Conservation (phyloP, 1,284 basidiomycete genomes). For the Trichosporon asahii region DNA sequence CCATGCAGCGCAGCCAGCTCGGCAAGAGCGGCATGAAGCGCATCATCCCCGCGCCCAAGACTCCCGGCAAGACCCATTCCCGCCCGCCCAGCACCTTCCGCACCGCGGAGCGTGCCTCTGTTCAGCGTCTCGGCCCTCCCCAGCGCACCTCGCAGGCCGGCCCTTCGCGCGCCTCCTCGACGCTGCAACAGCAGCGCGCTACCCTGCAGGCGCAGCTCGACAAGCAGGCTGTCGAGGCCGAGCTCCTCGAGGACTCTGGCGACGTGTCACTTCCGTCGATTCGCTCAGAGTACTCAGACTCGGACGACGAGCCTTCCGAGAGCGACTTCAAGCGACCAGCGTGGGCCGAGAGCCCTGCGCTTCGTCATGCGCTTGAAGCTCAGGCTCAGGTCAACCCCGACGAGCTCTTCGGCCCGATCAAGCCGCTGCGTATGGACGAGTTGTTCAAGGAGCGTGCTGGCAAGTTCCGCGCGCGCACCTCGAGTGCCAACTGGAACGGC, state of each 20-base stretch:
- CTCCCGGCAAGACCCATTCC: slow-evolving; percentile 24
- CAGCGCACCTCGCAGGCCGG: slow-evolving; percentile 28
- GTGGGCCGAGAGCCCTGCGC: slow-evolving; percentile 89
- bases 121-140: slow-evolving; percentile 42
- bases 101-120: slow-evolving; percentile 20
- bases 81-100: slow-evolving; percentile 32
- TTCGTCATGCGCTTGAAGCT: slow-evolving; percentile 68
- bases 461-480: slow-evolving; percentile 77
- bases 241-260: slow-evolving; percentile 58
- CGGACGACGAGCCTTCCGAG: slow-evolving; percentile 79
- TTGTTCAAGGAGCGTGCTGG: slow-evolving; percentile 60
- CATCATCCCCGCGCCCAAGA: slow-evolving; percentile 3
- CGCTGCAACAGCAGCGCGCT: slow-evolving; percentile 45
- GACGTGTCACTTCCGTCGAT: slow-evolving; percentile 81
- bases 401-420: slow-evolving; percentile 82
- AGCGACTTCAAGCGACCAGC: slow-evolving; percentile 57
- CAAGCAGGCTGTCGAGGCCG: slow-evolving; percentile 53
- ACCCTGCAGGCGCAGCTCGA: slow-evolving; percentile 51
- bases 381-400: slow-evolving; percentile 86
- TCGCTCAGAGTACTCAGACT: slow-evolving; percentile 91
- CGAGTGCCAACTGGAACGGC: slow-evolving; percentile 89
- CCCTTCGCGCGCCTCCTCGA: slow-evolving; percentile 54
- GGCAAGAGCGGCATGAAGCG: slow-evolving; percentile 21
- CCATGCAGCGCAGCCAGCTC: slow-evolving; percentile 21
- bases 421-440: slow-evolving; percentile 72